Conservation (phyloP, 495 filamentous ascomycete species). For the Achaetomiella virescens region DNA sequence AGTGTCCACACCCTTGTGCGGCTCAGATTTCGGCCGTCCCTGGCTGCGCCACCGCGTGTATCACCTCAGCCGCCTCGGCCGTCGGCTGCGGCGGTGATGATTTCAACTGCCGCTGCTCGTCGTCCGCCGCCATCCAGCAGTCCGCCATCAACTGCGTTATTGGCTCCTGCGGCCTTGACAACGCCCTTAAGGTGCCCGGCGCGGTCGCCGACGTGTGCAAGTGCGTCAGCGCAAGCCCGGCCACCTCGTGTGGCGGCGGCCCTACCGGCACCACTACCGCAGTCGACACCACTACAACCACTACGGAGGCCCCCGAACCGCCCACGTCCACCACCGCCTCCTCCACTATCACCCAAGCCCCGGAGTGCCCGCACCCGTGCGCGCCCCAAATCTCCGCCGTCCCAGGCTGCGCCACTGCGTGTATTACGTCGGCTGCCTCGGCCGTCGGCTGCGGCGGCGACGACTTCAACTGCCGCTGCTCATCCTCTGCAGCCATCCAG, state of each 20-base stretch:
- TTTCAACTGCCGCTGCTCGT: neutral
- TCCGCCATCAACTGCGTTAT: neutral
- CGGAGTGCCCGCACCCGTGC: no score
- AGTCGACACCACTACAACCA: neutral
- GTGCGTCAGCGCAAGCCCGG: neutral
- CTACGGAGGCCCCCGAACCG: neutral
- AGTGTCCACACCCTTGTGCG: no score
- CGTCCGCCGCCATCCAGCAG: neutral
- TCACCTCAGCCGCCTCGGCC: neutral
- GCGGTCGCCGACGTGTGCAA: neutral
- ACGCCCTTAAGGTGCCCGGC: neutral
- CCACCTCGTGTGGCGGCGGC: no score
- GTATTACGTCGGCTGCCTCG: neutral
- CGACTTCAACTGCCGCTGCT: constrained; percentile 1
- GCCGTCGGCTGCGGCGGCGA: neutral
- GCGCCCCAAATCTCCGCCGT: neutral
- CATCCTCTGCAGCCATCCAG: neutral
- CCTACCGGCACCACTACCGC: neutral
- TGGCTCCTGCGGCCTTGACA: neutral
- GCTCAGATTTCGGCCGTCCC: neutral
- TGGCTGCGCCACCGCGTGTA: constrained; percentile 1
- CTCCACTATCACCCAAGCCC: neutral
- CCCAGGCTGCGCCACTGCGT: constrained; percentile 1
- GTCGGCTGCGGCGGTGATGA: neutral
- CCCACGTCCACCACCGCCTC: neutral